Base-by-base conservation (phyloP, 2,329 filamentous ascomycete genomes). In the Ophiostoma quercus region DNA sequence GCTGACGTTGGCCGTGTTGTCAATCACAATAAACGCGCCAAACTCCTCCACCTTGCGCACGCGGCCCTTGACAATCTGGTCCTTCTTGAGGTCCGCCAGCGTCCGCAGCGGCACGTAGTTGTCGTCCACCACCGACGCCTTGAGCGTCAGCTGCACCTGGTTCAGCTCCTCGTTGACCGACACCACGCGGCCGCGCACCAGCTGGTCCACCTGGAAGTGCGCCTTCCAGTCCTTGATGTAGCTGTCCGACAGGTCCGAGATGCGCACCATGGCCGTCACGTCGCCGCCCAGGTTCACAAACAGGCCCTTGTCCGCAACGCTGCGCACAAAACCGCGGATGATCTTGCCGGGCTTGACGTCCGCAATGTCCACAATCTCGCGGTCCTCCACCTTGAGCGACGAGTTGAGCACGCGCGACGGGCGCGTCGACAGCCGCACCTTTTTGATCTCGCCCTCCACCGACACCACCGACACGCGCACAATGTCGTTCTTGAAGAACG, bases 171-270 rank as follows among this genome's bases (percentile, higher is more conserved):
- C 76, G 74, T 97, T 91, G 34, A 94, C 86, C 2, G 88, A 83
- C 66, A 91, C 87, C 71, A 99, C 84, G 73, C 94, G 92, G 68
- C 93, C 95, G 79, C 90, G 92, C 69, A 99, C 92, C 6, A 99
- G 84, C 79, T 98, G 93, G 75, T 96, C 92, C 66, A 94, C 82
- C 75, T 95, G 89, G 80, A 94, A 97, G 63, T 89, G 84, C 47
- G 91, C 87, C 81, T 97, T 96, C 95, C 95, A 99, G 72, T 98
- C 92, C 79, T 98, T 98, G 75, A 99, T 81, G 78, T 89, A 99
- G 8, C 87, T 86, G 77, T 99, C 95, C 0, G 94, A 97, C 16
- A 99, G 84, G 77, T 98, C 94, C 11, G 90, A 87, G 68, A 98
- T 90, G 74, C 92, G 90, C 66, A 97, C 91, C 75, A 94, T 90